Base-by-base conservation (phyloP, 2,329 filamentous ascomycete species). In the Botrytis galanthina region DNA sequence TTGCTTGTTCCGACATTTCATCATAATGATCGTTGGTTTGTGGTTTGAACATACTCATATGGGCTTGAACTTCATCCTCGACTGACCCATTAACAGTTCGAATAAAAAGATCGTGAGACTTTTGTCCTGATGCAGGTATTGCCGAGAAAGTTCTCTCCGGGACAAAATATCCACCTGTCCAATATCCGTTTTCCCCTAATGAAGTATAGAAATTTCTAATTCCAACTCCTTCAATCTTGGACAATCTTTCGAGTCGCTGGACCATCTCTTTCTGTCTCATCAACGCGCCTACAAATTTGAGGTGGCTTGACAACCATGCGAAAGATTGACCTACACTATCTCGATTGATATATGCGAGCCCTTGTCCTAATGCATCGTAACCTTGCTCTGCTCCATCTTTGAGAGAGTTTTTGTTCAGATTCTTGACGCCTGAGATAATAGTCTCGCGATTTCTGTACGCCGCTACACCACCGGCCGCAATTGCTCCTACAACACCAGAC, bases 251-350 rank as follows among this genome's bases (percentile, higher is more conserved):
- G 4, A 97, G 84, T 26, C 94, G 87, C 61, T 87, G 86, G 72
- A 87, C 88, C 75, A 97, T 83, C 78, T 96, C 92, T 48, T 91
- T 89, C 26, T 90, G 89, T 71, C 92, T 91, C 76, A 94, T 87
- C 3, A 97, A 86, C 63, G 92, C 91, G 0, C 93, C 93, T 1
- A 97, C 92, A 78, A 97, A 97, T 51, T 93, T 93, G 70, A 97
- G 88, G 81, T 97, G 94, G 26, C 92, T 92, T 0, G 91, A 90
- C 6, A 95, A 89, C 90, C 93, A 97, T 29, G 87, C 88, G 77
- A 93, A 92, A 1, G 93, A 93, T 72, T 90, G 87, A 3, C 90
- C 90, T 3, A 89, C 87, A 60, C 86, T 88, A 22, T 87, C 87
- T 10, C 86, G 83, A 79, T 88, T 89, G 79, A 89, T 84, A 75